Conservation (phyloP, 345 rosid genomes). For the thale cress (Arabidopsis thaliana) region TAIR10.1 NC_003076.8:19669001-19669500, state of each 20-base stretch:
- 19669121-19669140: slow-evolving; percentile 28
- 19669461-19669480: slow-evolving; percentile 57
- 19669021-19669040: slow-evolving; percentile 1
- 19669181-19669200: slow-evolving; percentile 80
- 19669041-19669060: background rate
- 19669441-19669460: slow-evolving; percentile 57
- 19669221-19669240: slow-evolving; percentile 58
- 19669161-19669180: slow-evolving; percentile 82
- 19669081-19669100: slow-evolving; percentile 39
- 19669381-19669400: slow-evolving; percentile 61
- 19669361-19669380: slow-evolving; percentile 61
- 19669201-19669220: slow-evolving; percentile 69
- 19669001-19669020: slow-evolving; percentile 24
- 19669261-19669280: slow-evolving; percentile 79
- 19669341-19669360: slow-evolving; percentile 56
- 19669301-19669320: slow-evolving; percentile 77
- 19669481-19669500: slow-evolving; percentile 59
- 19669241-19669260: slow-evolving; percentile 60
- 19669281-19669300: slow-evolving; percentile 57
- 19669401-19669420: slow-evolving; percentile 52
- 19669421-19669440: slow-evolving; percentile 55
- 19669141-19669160: slow-evolving; percentile 51
- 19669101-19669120: slow-evolving; percentile 42
- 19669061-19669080: background rate
- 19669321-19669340: slow-evolving; percentile 62